These are phyloP conservation scores for Macrophomina phaseolina DNA, from an alignment of 2,329 filamentous ascomycete species.

Conservation along the genomic window DNA sequence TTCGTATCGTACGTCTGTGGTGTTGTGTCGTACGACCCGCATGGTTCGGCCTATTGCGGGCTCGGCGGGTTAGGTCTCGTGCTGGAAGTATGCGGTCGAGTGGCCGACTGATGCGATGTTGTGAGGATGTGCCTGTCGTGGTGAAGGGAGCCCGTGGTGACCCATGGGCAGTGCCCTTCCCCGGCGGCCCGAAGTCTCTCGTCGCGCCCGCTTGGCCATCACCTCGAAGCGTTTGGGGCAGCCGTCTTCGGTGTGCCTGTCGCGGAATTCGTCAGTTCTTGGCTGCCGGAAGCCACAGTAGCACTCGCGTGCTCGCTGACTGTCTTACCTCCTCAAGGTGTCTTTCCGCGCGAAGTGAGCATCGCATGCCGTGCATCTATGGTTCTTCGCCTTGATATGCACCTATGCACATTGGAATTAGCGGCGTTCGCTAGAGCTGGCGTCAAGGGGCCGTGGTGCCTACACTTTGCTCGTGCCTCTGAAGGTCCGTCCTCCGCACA, in stretches of 20 bases:
- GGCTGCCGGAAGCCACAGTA: neutral
- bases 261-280: constrained; percentile 3
- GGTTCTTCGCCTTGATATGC: constrained; percentile 74
- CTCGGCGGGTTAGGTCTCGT: neutral
- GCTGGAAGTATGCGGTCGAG: neutral
- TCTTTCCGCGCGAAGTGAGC: constrained; percentile 80
- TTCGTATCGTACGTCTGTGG: neutral
- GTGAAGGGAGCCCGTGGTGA: neutral
- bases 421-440: constrained; percentile 1
- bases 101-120: neutral
- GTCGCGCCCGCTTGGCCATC: constrained; percentile 14
- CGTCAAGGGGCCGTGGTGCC: constrained; percentile 35
- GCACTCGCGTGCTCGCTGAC: constrained; percentile 1
- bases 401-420: constrained; percentile 53
- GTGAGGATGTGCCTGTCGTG: neutral
- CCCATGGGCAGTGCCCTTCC: constrained; percentile 1
- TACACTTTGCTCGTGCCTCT: constrained; percentile 60
- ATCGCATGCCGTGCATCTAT: constrained; percentile 73
- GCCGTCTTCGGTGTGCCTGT: constrained; percentile 77
- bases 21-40: constrained; percentile 7
- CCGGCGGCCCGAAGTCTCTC: neutral
- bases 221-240: constrained; percentile 64
- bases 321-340: constrained; percentile 74
- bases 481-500: constrained; percentile 80
- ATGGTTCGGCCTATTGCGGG: neutral